Base-by-base conservation (phyloP, 2,329 filamentous ascomycete genomes). In the Fusarium albidum region DNA sequence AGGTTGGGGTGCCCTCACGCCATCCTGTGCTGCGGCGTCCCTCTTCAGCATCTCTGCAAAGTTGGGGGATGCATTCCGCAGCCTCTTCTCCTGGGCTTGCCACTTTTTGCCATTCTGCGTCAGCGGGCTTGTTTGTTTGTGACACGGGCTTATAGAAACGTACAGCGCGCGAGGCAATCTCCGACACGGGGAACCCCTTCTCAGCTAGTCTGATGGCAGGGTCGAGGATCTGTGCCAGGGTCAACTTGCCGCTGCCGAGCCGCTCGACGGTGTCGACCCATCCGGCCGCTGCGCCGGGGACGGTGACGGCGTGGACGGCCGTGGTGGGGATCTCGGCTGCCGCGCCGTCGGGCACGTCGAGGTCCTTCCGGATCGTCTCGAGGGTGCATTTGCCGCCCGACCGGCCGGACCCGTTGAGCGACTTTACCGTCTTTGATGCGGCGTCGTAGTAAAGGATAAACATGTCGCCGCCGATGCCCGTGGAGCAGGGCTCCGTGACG, bases 401-500 rank as follows among this genome's bases (percentile, higher is more conserved):
- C 25, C 95, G 87, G n/a, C 95, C 95, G 2, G 93, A 97, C 15
- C 93, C 95, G 73, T 99, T 99, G 73, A 98, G 78, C 9, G 92
- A 91, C 48, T 87, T 88, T 9, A 98, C 88, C 59, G 90, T 89
- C 69, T 90, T 89, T 0, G 88, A 91, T 64, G 88, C 84, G 34
- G 92, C 91, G 70, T 96, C 85, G 78, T 94, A 98, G 80, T 86
- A 97, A 29, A 98, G 84, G 73, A 93, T 93, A 77, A 98, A 99
- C 87, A 96, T 92, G 75, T 99, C 95, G 58, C 95, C 95, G 51
- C 95, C 95, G 55, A 99, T 97, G 33, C 95, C 95, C 1, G 95
- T 98, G 6, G 90, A 95, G 53, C 87, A 87, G 8, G 95, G 95
- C 71, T 99, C 95, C 1, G 94, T 96, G 69, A 98, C 84, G 75